phyloP scores from a whole-genome alignment of 129 eudicot species.

The Lactuca saligna region DNA sequence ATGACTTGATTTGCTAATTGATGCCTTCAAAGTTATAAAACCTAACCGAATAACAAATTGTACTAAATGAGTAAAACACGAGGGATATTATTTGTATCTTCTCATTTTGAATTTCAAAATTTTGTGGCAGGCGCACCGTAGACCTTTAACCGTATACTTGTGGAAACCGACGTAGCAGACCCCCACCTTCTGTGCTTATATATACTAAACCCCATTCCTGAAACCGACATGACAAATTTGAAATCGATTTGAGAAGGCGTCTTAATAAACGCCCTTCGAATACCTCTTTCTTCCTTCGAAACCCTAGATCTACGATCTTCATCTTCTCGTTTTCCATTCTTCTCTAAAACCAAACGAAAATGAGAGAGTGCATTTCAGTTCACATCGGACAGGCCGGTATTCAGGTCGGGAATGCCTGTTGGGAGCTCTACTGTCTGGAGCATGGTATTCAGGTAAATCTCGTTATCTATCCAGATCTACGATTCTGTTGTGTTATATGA shows the following conservation, averaged over 20 bases:
- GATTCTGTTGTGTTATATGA: not conserved
- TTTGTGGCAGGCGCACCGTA: constrained; percentile 4
- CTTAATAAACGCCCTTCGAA: constrained; percentile 61
- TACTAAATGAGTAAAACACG: not conserved
- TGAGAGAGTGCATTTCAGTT: constrained; percentile 68
- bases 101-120: not conserved
- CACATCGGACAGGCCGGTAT: constrained; percentile 61
- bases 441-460: constrained; percentile 53
- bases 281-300: constrained; percentile 4
- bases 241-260: constrained; percentile 46
- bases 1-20: too few species aligned
- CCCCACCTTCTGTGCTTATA: constrained; percentile 24
- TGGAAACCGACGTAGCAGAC: constrained; percentile 24
- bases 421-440: constrained; percentile 63
- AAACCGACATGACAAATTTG: constrained; percentile 28
- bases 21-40: not conserved
- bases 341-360: constrained; percentile 15
- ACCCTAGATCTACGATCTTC: constrained; percentile 12
- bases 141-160: constrained; percentile 8
- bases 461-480: constrained; percentile 22
- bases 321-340: not conserved
- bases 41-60: not conserved
- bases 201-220: constrained; percentile 16
- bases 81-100: not conserved
- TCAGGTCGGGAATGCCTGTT: constrained; percentile 56